Conservation (phyloP, 1,139 yeast species). For the Taphrina confusa region DNA sequence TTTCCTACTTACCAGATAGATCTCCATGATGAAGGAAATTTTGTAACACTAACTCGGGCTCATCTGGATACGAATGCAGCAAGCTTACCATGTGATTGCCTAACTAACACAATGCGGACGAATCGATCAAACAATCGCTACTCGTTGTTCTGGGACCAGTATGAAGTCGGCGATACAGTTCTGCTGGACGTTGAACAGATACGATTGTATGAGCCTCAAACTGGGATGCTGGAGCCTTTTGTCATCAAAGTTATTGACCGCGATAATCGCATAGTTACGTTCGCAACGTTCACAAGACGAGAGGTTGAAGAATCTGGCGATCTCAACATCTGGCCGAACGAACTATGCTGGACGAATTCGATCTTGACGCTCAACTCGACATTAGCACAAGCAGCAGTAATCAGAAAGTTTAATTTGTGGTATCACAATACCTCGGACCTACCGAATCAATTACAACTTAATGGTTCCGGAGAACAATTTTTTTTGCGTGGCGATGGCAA, state of each 20-base stretch:
- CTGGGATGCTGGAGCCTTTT: background rate
- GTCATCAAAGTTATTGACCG: background rate
- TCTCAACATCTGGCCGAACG: too few species aligned
- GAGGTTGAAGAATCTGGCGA: too few species aligned
- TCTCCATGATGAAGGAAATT: slow-evolving; percentile 11
- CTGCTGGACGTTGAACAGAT: background rate
- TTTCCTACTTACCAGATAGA: background rate
- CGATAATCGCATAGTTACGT: background rate
- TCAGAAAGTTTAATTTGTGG: background rate
- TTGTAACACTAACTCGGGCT: background rate
- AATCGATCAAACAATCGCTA: background rate
- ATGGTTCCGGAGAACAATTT: slow-evolving; percentile 4
- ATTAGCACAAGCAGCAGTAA: too few species aligned
- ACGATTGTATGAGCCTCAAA: background rate
- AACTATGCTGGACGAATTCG: too few species aligned
- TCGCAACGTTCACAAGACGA: too few species aligned
- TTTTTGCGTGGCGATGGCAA: background rate
- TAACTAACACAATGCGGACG: background rate
- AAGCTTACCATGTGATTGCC: background rate
- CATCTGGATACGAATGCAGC: background rate
- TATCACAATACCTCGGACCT: background rate
- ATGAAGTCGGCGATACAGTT: background rate
- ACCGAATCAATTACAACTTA: slow-evolving; percentile 4
- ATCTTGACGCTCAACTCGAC: too few species aligned
- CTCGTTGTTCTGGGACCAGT: background rate